Conservation (phyloP, 495 filamentous ascomycete species). For the Staphylotrichum longicolle region DNA sequence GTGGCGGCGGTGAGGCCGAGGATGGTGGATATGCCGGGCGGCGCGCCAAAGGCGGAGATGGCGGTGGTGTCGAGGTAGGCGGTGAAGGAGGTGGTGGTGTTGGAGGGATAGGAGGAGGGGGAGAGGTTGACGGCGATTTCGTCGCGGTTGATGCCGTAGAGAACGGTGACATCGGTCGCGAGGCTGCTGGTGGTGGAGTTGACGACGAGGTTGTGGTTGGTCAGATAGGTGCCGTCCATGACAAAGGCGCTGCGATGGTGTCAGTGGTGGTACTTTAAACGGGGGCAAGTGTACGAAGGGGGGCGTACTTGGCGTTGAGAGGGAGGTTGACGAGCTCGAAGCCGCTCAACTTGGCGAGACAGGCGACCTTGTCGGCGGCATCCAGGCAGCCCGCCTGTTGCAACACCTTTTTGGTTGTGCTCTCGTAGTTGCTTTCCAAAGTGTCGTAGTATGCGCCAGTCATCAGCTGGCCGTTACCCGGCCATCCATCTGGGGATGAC, state of each 20-base stretch:
- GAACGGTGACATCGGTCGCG: conserved; percentile 31
- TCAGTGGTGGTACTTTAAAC: background rate
- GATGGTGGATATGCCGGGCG: conserved; percentile 29
- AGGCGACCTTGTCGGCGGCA: conserved; percentile 33
- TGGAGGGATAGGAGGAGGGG: conserved; percentile 19
- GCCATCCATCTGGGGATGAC: conserved; percentile 41
- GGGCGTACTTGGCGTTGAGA: conserved; percentile 34
- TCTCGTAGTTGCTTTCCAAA: conserved; percentile 34
- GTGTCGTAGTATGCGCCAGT: conserved; percentile 34
- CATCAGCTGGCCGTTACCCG: conserved; percentile 18
- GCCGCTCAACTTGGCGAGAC: conserved; percentile 37
- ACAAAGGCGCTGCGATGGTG: conserved; percentile 26
- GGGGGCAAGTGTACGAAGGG: background rate
- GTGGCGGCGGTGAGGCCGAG: background rate
- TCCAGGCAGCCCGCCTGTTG: conserved; percentile 33
- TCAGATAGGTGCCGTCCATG: conserved; percentile 39
- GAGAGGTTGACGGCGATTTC: conserved; percentile 38
- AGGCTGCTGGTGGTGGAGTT: conserved; percentile 24
- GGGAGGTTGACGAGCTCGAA: conserved; percentile 35
- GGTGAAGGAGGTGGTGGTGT: conserved; percentile 18
- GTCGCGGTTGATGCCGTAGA: conserved; percentile 45
- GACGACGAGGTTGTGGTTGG: conserved; percentile 30
- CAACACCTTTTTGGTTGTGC: conserved; percentile 34
- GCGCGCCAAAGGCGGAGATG: conserved; percentile 14
- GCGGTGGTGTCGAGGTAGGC: conserved; percentile 23